Percentiles rank a stretch among this genome's conserved stretches.
Conservation (phyloP, 1,284 basidiomycete genomes). For the Filobasidium uniguttulatum region DNA sequence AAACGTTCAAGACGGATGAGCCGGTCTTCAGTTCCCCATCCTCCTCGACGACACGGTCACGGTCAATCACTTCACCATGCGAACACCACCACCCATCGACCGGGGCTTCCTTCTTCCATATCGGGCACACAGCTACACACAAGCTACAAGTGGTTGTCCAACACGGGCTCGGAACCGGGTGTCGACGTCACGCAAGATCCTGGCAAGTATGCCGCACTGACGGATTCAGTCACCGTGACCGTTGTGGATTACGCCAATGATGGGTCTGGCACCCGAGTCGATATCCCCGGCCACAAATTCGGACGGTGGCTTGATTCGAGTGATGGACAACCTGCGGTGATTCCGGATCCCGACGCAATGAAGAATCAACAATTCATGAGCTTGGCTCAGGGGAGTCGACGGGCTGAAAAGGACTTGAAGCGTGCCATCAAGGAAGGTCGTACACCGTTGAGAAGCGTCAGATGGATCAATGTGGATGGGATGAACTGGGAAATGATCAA, state of each 20-base stretch:
- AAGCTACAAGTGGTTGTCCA: conserved; percentile 26
- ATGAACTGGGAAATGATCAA: conserved; percentile 37
- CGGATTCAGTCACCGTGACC: conserved; percentile 8
- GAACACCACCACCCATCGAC: no score
- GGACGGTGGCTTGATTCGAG: conserved; percentile 28
- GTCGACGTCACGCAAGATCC: conserved; percentile 31
- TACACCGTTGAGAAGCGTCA: conserved; percentile 14
- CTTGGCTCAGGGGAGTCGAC: conserved; percentile 26
- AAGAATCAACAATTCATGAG: conserved; percentile 23
- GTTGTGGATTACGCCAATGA: conserved; percentile 33
- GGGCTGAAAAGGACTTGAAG: conserved; percentile 1
- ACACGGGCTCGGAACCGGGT: conserved; percentile 37
- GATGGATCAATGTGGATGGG: conserved; percentile 29
- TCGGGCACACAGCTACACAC: no score
- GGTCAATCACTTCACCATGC: no score
- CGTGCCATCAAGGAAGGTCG: background rate
- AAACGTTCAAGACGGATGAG: no score
- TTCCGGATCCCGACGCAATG: conserved; percentile 11
- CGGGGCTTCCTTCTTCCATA: no score
- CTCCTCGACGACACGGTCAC: no score
- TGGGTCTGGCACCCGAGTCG: conserved; percentile 24
- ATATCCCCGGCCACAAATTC: conserved; percentile 29
- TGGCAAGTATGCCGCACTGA: conserved; percentile 7
- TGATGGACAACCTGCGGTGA: conserved; percentile 20
- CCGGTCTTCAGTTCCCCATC: no score